Percentiles rank a stretch among this genome's conserved stretches.
These are phyloP conservation scores for Sporothrix brunneoviolacea DNA, from an alignment of 2,329 filamentous ascomycete species.

Conservation along the genomic window DNA sequence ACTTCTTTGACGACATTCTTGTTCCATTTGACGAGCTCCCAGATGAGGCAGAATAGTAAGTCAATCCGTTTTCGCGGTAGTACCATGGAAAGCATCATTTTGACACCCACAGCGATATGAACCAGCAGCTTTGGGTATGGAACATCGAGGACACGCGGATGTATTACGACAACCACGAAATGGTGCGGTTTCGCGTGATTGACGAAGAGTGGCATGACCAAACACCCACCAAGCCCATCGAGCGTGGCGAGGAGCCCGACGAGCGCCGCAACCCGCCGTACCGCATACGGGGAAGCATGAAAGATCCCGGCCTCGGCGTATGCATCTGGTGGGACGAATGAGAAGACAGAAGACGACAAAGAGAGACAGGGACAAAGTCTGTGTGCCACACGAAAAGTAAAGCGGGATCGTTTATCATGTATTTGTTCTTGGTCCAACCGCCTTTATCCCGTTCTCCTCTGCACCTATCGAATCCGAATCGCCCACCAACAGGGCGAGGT, in stretches of 20 bases:
- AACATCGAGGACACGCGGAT: slow-evolving; percentile 65
- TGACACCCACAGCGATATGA: slow-evolving; percentile 58
- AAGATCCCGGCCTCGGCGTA: slow-evolving; percentile 53
- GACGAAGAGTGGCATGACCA: slow-evolving; percentile 90
- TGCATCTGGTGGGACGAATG: slow-evolving; percentile 45
- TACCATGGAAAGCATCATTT: too few relatives aligned
- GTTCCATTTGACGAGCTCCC: slow-evolving; percentile 69
- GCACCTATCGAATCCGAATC: too few relatives aligned
- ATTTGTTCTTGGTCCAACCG: too few relatives aligned
- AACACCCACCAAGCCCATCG: slow-evolving; percentile 60
- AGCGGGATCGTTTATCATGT: too few relatives aligned
- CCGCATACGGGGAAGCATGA: slow-evolving; percentile 60
- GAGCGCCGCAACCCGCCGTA: slow-evolving; percentile 62
- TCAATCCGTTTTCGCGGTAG: slow-evolving; percentile 16
- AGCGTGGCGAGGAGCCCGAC: slow-evolving; percentile 52
- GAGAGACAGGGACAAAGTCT: background rate
- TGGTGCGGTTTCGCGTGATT: slow-evolving; percentile 78
- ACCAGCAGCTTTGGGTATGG: slow-evolving; percentile 81
- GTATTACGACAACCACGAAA: slow-evolving; percentile 86
- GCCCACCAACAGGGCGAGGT: too few relatives aligned
- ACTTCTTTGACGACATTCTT: slow-evolving; percentile 92
- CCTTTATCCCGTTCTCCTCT: too few relatives aligned
- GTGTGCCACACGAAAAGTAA: too few relatives aligned
- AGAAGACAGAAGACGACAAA: background rate
- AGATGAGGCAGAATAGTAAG: slow-evolving; percentile 69